phyloP scores from a whole-genome alignment of 169 alveolate genomes.

The Ichthyophthirius multifiliis region DNA sequence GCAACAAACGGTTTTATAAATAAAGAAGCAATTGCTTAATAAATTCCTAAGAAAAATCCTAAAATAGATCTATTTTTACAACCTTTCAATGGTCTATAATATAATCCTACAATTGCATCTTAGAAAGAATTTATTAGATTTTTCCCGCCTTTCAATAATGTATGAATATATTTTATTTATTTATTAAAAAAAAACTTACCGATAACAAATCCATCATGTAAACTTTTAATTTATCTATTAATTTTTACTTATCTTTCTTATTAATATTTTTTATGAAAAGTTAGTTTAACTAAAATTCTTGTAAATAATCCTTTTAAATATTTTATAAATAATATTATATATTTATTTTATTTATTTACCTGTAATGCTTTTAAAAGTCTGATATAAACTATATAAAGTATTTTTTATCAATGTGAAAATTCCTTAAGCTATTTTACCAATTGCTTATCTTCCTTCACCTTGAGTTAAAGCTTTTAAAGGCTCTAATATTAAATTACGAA shows the following conservation, averaged over 20 bases:
- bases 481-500: conserved; percentile 21
- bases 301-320: conserved; percentile 9
- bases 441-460: conserved; percentile 31
- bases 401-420: conserved; percentile 23
- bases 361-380: conserved; percentile 17
- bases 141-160: conserved; percentile 6
- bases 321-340: too few species aligned
- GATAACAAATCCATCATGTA: conserved; percentile 26
- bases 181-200: background rate
- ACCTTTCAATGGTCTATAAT: conserved; percentile 28
- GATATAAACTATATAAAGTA: conserved; percentile 21
- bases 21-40: conserved; percentile 21
- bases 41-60: conserved; percentile 25
- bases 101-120: conserved; percentile 22
- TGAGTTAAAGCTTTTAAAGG: conserved; percentile 18
- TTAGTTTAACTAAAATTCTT: conserved; percentile 16
- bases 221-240: conserved; percentile 28
- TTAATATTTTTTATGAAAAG: conserved; percentile 33
- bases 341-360: background rate
- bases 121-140: background rate
- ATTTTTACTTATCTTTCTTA: conserved; percentile 28
- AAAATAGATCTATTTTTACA: conserved; percentile 18
- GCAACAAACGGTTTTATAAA: conserved; percentile 40
- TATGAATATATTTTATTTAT: too few species aligned
- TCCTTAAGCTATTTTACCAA: conserved; percentile 27